Percentiles rank a stretch among this genome's conserved stretches.
These are phyloP conservation scores for Porphyra umbilicalis DNA, from an alignment of 31 red algal genomes.

Conservation along the genomic window DNA sequence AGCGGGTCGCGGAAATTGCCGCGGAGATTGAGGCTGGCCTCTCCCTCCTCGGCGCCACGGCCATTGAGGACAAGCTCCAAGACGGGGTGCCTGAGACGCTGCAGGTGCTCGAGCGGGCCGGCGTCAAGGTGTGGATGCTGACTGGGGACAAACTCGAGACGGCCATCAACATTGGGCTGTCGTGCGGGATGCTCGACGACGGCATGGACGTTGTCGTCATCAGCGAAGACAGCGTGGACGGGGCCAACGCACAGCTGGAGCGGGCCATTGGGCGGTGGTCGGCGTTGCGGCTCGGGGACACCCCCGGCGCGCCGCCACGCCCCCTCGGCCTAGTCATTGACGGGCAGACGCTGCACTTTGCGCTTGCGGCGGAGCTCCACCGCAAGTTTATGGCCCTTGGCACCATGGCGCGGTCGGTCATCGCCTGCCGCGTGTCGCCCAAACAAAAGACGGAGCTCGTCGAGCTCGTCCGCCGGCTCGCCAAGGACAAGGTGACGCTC, in stretches of 20 bases:
- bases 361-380: constrained; percentile 31
- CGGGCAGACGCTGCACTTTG: constrained; percentile 72
- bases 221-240: constrained; percentile 59
- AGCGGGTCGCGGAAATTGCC: constrained; percentile 26
- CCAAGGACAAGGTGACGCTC: constrained; percentile 51
- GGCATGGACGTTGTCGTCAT: constrained; percentile 76
- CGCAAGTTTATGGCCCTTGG: constrained; percentile 57
- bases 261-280: constrained; percentile 56
- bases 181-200: constrained; percentile 67
- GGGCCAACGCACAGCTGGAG: constrained; percentile 69
- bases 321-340: constrained; percentile 78
- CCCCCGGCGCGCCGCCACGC: not conserved
- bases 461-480: constrained; percentile 48
- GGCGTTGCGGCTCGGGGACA: constrained; percentile 39
- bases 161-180: constrained; percentile 90
- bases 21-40: constrained; percentile 73
- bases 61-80: constrained; percentile 89
- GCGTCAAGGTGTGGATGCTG: constrained; percentile 84
- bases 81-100: constrained; percentile 89
- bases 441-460: constrained; percentile 94
- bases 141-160: constrained; percentile 96
- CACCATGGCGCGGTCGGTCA: constrained; percentile 61
- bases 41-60: constrained; percentile 60
- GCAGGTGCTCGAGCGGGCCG: constrained; percentile 45
- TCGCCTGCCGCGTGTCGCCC: constrained; percentile 80